These are phyloP conservation scores for Camellia oleifera DNA, from an alignment of 179 eudicot species.

Conservation along the genomic window DNA sequence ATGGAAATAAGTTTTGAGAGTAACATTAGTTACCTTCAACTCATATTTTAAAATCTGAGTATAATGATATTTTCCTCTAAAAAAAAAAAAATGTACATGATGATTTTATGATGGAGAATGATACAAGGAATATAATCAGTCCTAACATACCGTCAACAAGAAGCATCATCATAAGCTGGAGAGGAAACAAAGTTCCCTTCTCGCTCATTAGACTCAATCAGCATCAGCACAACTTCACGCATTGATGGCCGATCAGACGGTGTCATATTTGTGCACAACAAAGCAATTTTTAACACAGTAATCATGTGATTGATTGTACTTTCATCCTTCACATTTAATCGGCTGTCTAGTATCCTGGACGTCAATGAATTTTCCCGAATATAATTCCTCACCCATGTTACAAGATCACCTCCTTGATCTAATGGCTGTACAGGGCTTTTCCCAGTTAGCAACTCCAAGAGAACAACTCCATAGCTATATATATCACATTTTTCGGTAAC, in stretches of 20 bases:
- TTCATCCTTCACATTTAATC: conserved; percentile 47
- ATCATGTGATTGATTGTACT: conserved; percentile 62
- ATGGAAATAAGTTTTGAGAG: not conserved
- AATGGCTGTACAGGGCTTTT: conserved; percentile 87
- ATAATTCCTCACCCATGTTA: conserved; percentile 61
- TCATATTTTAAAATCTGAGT: not conserved
- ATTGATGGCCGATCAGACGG: conserved; percentile 88
- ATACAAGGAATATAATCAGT: conserved; percentile 41
- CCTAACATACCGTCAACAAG: conserved; percentile 26
- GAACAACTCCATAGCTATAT: conserved; percentile 92
- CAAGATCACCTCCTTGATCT: conserved; percentile 88
- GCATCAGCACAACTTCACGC: conserved; percentile 90
- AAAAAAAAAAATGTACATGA: conserved; percentile 10
- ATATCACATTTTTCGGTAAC: conserved; percentile 90
- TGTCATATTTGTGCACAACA: conserved; percentile 74
- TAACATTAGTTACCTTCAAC: not conserved
- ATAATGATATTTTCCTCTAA: not conserved
- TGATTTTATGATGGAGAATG: not conserved
- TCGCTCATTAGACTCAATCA: conserved; percentile 63
- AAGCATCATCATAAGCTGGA: conserved; percentile 40
- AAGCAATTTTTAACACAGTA: conserved; percentile 65
- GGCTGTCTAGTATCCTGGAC: conserved; percentile 61
- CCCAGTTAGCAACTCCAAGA: conserved; percentile 83
- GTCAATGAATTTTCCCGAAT: conserved; percentile 58
- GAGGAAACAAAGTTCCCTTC: conserved; percentile 40